phyloP scores from a whole-genome alignment of 78 protist species.

The Bigelowiella natans region DNA sequence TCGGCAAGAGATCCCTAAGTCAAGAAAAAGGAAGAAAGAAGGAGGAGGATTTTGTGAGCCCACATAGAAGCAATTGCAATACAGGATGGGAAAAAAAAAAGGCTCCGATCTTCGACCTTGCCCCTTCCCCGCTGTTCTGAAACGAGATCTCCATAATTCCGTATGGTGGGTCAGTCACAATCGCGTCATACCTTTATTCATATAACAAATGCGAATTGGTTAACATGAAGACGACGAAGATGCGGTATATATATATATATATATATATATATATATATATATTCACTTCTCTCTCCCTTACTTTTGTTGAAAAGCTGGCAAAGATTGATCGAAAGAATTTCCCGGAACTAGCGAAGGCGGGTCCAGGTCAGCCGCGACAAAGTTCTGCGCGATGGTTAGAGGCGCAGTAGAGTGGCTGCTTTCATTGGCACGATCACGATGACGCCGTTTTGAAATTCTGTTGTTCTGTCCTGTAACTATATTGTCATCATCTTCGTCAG shows the following conservation, averaged over 20 bases:
- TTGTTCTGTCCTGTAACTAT: no score
- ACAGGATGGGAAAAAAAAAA: no score
- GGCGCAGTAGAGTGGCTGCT: neutral
- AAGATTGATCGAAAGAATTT: neutral
- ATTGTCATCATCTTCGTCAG: no score
- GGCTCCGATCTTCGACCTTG: no score
- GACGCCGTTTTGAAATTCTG: no score
- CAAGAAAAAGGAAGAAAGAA: no score
- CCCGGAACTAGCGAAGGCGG: neutral
- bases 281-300: neutral
- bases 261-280: neutral
- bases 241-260: neutral
- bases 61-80: no score
- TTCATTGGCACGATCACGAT: neutral
- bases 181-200: constrained; percentile 6
- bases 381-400: neutral
- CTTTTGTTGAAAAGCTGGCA: neutral
- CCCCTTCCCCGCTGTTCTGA: no score
- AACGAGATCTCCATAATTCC: neutral
- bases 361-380: neutral
- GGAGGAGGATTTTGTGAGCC: no score
- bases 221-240: neutral
- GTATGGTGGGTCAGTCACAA: constrained; percentile 16
- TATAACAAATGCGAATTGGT: neutral
- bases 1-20: no score